Percentiles rank a stretch among this genome's conserved stretches.
These are phyloP conservation scores for Paraphoma sp. DNA, from an alignment of 2,329 filamentous ascomycete species.

Conservation along the genomic window DNA sequence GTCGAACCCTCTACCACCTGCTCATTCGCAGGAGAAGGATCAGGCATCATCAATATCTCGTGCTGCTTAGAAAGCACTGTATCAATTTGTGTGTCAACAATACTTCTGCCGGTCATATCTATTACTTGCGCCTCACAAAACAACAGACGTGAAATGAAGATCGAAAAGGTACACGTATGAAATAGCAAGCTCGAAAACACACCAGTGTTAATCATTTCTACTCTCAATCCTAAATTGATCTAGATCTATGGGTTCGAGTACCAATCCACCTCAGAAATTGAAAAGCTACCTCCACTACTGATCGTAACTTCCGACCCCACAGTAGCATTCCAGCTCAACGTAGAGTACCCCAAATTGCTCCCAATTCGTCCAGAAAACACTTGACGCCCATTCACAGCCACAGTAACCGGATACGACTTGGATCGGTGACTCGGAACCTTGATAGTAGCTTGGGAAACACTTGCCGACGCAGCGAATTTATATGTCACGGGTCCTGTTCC, in stretches of 20 bases:
- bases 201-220: no score
- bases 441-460: background rate
- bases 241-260: background rate
- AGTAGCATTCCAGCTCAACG: background rate
- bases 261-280: background rate
- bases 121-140: no score
- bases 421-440: background rate
- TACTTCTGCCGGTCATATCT: no score
- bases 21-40: no score
- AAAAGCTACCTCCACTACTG: background rate
- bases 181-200: no score
- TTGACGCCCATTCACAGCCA: background rate
- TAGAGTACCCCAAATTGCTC: background rate
- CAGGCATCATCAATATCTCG: no score
- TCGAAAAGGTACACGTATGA: no score
- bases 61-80: no score
- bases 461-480: background rate
- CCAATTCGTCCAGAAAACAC: background rate
- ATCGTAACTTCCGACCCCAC: background rate
- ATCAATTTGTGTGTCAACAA: no score
- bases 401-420: background rate
- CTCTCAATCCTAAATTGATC: background rate
- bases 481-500: background rate
- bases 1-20: no score
- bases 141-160: no score